Percentiles rank a stretch among this genome's conserved stretches.
These are phyloP conservation scores for Hebeloma cylindrosporum DNA, from an alignment of 768 basidiomycete species.

Conservation along the genomic window DNA sequence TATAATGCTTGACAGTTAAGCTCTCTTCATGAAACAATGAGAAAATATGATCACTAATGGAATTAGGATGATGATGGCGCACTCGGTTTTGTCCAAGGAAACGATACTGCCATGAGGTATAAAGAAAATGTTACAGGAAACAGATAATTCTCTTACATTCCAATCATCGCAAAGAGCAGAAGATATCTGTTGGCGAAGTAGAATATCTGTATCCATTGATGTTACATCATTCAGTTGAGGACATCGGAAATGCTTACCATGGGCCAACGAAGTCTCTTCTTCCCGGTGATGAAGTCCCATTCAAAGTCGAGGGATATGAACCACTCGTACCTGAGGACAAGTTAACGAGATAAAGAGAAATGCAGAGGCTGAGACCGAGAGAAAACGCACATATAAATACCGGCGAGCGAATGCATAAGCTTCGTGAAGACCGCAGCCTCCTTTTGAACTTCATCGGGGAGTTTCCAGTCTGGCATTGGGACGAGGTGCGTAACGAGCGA, in stretches of 20 bases:
- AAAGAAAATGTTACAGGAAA: conserved; percentile 3
- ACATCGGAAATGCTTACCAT: conserved; percentile 42
- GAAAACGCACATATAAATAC: conserved; percentile 50
- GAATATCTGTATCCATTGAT: conserved; percentile 43
- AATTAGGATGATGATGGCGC: conserved; percentile 14
- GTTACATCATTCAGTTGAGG: background rate
- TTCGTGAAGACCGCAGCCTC: conserved; percentile 48
- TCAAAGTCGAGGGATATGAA: conserved; percentile 62
- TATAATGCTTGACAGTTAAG: conserved; percentile 64
- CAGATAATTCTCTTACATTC: conserved; percentile 50
- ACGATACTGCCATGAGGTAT: conserved; percentile 39
- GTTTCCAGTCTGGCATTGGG: conserved; percentile 56
- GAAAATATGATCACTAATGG: background rate
- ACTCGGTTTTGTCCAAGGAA: conserved; percentile 50
- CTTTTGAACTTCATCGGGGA: conserved; percentile 42
- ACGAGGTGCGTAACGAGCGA: background rate
- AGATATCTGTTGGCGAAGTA: conserved; percentile 70
- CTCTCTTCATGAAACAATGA: conserved; percentile 29
- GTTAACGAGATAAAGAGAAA: background rate
- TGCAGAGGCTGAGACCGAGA: background rate
- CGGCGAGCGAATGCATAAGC: conserved; percentile 57
- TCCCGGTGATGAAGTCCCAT: conserved; percentile 56
- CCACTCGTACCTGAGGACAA: conserved; percentile 55
- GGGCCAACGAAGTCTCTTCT: conserved; percentile 64
- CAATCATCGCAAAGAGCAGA: conserved; percentile 63